Base-by-base conservation (phyloP, 2,329 filamentous ascomycete genomes). In the Emydomyces testavorans region DNA sequence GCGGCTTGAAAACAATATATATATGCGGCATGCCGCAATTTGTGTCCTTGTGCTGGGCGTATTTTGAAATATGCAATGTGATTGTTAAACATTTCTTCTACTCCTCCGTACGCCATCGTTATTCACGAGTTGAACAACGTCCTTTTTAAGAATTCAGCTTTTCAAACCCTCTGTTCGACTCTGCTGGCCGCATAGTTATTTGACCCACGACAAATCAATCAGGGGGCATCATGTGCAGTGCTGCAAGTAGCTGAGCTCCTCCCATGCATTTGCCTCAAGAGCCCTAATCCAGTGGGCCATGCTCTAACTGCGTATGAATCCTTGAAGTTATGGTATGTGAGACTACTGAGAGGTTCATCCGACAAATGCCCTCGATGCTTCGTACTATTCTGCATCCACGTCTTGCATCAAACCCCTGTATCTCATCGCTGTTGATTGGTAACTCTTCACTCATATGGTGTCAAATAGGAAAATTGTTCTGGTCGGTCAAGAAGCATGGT, bases 341-440 rank as follows among this genome's bases (percentile, higher is more conserved):
- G 23, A 15, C 23, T 29, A n/a, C 32, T 38, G 32, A 46, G 20
- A 37, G 43, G 41, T 44, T 44, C 20, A n/a, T 44, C 41, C 18
- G 29, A 23, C 21, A 31, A 29, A 15, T 37, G 15, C 29, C 23
- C 4, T 44, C 6, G 20, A 24, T 44, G 18, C 29, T 35, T 26
- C 8, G 20, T 21, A 24, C 29, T 31, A 31, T 36, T 11, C 28
- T 36, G n/a, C 26, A 26, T 31, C 28, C 32, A 20, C 34, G 15
- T 23, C 10, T 41, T 46, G 35, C 44, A 39, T 46, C 34, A 16
- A 23, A 37, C 28, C 24, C 34, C 44, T 38, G 44, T 34, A 39
- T 39, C 36, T 46, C 44, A 46, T 35, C 44, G 44, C 44, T 46
- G 44, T 16, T 46, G 21, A 3, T 34, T 41, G 46, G 46, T 34